Conservation (phyloP, 202 grass and related monocot species). For the Schoenoplectus triqueter region DNA sequence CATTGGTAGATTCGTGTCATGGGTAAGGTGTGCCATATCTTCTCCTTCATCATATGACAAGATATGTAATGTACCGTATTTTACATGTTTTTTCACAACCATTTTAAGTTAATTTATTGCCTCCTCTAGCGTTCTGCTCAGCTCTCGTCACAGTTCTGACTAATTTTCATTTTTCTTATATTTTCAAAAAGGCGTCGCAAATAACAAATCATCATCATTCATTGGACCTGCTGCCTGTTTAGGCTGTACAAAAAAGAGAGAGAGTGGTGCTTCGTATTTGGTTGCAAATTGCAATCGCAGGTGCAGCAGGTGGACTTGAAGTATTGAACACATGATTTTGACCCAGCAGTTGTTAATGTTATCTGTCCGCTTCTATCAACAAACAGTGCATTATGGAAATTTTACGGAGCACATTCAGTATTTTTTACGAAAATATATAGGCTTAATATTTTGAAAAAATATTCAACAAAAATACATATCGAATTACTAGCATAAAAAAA, state of each 20-base stretch:
- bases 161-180: background rate
- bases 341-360: background rate
- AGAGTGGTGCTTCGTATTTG: background rate
- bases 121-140: background rate
- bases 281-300: background rate
- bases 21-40: background rate
- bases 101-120: background rate
- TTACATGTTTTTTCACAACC: background rate
- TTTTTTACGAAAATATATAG: background rate
- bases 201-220: background rate
- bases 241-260: background rate
- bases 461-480: too few relatives aligned
- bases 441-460: background rate
- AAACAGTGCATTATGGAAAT: background rate
- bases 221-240: background rate
- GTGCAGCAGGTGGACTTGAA: background rate
- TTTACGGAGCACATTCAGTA: background rate
- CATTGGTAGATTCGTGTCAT: conserved; percentile 13
- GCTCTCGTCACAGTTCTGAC: conserved; percentile 10
- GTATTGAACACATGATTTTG: background rate
- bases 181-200: background rate
- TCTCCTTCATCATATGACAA: conserved; percentile 22
- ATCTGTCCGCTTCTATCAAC: background rate
- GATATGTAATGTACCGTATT: background rate
- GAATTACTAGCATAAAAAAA: background rate